Conservation (phyloP, 75 land plant species). For the Selaginella moellendorffii region DNA sequence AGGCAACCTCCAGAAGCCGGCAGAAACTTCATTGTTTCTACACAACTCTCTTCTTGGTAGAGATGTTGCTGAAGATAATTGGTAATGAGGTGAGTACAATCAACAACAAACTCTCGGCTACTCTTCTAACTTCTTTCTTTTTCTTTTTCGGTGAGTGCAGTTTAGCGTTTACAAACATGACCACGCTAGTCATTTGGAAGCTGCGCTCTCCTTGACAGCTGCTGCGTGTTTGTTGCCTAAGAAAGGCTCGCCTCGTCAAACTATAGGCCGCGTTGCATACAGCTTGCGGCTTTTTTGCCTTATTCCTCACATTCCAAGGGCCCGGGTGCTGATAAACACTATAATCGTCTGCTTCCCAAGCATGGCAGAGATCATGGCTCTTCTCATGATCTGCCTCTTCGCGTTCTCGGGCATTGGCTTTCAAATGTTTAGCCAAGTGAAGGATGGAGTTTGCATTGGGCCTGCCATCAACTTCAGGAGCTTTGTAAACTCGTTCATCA, state of each 20-base stretch:
- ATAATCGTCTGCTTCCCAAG: slow-evolving; percentile 20
- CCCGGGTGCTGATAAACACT: slow-evolving; percentile 13
- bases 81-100: slow-evolving; percentile 18
- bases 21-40: slow-evolving; percentile 6
- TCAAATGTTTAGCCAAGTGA: slow-evolving; percentile 17
- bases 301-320: slow-evolving; percentile 19
- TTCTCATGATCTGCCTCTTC: slow-evolving; percentile 17
- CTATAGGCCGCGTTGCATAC: slow-evolving; percentile 12
- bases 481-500: slow-evolving; percentile 17
- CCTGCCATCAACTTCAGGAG: slow-evolving; percentile 12
- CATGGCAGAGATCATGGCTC: slow-evolving; percentile 18
- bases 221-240: slow-evolving; percentile 19
- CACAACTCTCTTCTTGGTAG: slow-evolving; percentile 13
- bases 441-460: slow-evolving; percentile 19
- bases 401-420: slow-evolving; percentile 18
- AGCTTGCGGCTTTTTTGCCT: slow-evolving; percentile 19
- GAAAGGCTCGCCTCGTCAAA: not conserved
- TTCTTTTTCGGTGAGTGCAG: slow-evolving; percentile 10
- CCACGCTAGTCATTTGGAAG: slow-evolving; percentile 16
- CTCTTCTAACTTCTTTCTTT: not conserved
- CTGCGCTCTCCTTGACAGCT: slow-evolving; percentile 11
- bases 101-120: too few species aligned
- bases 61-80: slow-evolving; percentile 13
- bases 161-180: slow-evolving; percentile 9
- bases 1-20: not conserved